Conservation (phyloP, 139 green algal species). For the Ettlia oleoabundans region DNA sequence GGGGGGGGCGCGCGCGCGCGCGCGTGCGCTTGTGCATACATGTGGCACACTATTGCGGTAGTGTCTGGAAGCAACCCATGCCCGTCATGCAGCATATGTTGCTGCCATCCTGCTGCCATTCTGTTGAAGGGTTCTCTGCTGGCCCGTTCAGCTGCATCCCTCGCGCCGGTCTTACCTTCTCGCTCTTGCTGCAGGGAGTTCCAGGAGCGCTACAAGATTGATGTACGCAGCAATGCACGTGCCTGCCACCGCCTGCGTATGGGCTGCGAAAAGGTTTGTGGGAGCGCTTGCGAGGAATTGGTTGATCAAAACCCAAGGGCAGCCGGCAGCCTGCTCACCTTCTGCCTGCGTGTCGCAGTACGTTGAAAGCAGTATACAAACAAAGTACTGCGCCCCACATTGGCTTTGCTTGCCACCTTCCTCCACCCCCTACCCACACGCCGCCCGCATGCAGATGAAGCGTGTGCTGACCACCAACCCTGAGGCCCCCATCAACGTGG, state of each 20-base stretch:
- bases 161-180: too few species aligned
- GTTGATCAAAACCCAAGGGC: background rate
- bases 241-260: conserved; percentile 85
- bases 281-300: background rate
- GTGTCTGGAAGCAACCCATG: background rate
- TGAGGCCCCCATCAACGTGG: conserved; percentile 87
- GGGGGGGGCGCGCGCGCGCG: too few species aligned
- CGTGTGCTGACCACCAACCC: conserved; percentile 89
- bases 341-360: too few species aligned
- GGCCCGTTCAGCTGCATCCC: too few species aligned
- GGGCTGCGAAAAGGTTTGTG: conserved; percentile 82
- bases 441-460: conserved; percentile 1
- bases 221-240: conserved; percentile 84
- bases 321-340: too few species aligned
- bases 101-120: too few species aligned
- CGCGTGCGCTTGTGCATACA: too few species aligned
- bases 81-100: too few species aligned
- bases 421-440: background rate
- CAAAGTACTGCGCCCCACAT: background rate
- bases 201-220: conserved; percentile 83
- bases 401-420: background rate
- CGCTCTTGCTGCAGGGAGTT: too few species aligned
- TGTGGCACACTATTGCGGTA: background rate
- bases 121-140: too few species aligned
- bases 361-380: too few species aligned